phyloP scores from a whole-genome alignment of 441 rosid species.

The Erodium trifolium region DNA sequence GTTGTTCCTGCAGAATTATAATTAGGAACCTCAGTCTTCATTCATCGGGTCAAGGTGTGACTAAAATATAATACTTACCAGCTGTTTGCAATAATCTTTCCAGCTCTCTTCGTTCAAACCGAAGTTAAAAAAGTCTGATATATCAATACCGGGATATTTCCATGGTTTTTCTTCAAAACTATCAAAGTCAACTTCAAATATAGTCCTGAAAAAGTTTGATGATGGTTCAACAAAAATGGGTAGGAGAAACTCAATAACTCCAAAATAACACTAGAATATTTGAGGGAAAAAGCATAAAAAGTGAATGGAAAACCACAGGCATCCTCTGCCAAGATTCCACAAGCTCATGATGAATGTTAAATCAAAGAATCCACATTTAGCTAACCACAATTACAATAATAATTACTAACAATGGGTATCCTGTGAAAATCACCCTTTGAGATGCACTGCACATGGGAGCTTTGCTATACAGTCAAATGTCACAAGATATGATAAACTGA shows the following conservation, averaged over 20 bases:
- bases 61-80: constrained; percentile 46
- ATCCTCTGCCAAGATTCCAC: not conserved
- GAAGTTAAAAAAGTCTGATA: constrained; percentile 83
- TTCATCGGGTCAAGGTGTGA: constrained; percentile 17
- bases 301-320: not conserved
- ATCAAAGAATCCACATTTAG: no score
- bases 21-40: constrained; percentile 21
- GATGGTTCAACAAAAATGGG: constrained; percentile 13
- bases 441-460: not conserved
- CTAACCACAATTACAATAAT: no score
- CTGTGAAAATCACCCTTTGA: not conserved
- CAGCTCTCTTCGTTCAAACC: constrained; percentile 92
- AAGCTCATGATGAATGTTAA: no score
- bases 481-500: not conserved
- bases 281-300: not conserved
- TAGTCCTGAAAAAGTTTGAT: constrained; percentile 50
- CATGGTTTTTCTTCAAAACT: constrained; percentile 93
- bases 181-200: constrained; percentile 88
- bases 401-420: not conserved
- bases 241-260: constrained; percentile 4
- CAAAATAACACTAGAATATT: no score
- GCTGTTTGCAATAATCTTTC: constrained; percentile 92
- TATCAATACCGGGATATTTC: constrained; percentile 75
- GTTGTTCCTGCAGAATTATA: constrained; percentile 60
- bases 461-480: not conserved